Base-by-base conservation (phyloP, 805 yeast species). In the Dipodascopsis tothii region DNA sequence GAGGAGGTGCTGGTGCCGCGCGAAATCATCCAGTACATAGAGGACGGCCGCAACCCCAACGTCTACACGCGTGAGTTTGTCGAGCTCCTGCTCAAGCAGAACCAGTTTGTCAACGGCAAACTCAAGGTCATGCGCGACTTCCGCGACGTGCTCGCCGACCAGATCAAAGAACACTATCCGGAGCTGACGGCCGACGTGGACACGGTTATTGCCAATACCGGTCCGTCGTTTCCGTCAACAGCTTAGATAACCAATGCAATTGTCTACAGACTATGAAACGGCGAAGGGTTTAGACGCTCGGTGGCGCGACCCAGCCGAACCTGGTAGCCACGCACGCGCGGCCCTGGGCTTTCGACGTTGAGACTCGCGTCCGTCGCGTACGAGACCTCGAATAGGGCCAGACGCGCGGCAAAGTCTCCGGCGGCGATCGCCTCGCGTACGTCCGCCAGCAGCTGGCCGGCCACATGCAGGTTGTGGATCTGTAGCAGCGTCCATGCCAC, bases 11-110 rank as follows among this genome's bases (percentile, higher is more conserved):
- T 58, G 20, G 51, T 52, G 2, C 96, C 96, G 1, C 62, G 82
- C 32, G 96, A 88, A 58, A 88, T 88, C n/a, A 68, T 87, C 11
- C 80, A 82, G 50, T 92, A 92, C 59, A 85, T 92, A 32, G 97
- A 92, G 59, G 94, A 86, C 58, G 98, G 98, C 2, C 71, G 98
- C 54, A 92, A 92, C 60, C 97, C 98, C 0, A 97, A 92, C 60
- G 87, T 92, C 33, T 92, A 92, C 63, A 87, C 97, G 0, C 74
- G 98, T 60, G 98, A 92, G 65, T 92, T 92, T 65, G 85, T 90
- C 14, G 98, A 92, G 60, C 84, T 90, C 28, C 82, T 92, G n/a
- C 80, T 87, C 33, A 80, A 85, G 55, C 79, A 87, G 36, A 92
- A 92, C 59, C 96, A 94, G 57, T 78, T 81, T 52, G 70, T 92